Conservation (phyloP, 2,329 filamentous ascomycete genomes). For the Aspergillus japonicus region DNA sequence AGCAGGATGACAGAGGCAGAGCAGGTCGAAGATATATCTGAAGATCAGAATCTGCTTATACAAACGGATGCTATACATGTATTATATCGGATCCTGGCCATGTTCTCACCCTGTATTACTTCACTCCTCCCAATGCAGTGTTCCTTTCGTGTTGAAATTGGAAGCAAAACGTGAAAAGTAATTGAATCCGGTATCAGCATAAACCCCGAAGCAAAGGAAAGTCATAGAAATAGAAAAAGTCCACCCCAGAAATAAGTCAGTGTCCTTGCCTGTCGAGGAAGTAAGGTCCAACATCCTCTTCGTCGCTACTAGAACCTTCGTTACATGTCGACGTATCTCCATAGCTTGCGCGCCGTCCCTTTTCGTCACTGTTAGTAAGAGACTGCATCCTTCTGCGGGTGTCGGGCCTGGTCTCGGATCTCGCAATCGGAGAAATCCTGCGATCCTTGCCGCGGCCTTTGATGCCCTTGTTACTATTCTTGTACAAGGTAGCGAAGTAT, state of each 20-base stretch:
- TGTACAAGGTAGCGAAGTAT: constrained; percentile 86
- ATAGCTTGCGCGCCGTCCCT: constrained; percentile 25
- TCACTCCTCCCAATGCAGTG: neutral
- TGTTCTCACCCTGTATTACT: neutral
- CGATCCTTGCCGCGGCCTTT: constrained; percentile 90
- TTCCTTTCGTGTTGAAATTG: neutral
- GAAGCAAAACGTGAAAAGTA: constrained; percentile 3
- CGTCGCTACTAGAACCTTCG: constrained; percentile 33
- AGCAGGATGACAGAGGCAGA: neutral
- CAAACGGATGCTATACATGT: neutral
- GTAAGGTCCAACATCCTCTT: constrained; percentile 30
- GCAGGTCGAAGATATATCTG: neutral
- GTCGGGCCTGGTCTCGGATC: constrained; percentile 17
- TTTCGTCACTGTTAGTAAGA: constrained; percentile 28
- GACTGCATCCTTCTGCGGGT: constrained; percentile 19
- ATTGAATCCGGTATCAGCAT: constrained; percentile 20
- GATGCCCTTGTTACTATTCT: constrained; percentile 97
- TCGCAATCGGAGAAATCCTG: constrained; percentile 36
- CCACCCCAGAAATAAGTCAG: constrained; percentile 8
- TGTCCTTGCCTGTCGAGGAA: constrained; percentile 26
- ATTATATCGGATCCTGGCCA: neutral
- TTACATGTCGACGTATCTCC: constrained; percentile 34
- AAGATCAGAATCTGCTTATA: neutral
- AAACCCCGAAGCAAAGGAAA: constrained; percentile 8
- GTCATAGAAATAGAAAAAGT: neutral